phyloP scores from a whole-genome alignment of 164 flowering plant genomes.

The Houttuynia cordata region DNA sequence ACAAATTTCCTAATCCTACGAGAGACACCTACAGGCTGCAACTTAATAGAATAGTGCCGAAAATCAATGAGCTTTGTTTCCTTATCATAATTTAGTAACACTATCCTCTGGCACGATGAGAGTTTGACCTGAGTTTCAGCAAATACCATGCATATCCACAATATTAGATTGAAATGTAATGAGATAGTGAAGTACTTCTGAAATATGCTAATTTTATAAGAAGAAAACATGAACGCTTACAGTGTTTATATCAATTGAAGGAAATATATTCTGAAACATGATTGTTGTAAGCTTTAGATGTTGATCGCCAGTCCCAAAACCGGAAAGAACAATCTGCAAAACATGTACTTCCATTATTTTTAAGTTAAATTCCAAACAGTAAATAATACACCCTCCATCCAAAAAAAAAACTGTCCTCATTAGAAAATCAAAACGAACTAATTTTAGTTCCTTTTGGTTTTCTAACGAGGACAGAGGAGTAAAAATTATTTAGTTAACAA shows the following conservation, averaged over 20 bases:
- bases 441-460: no score
- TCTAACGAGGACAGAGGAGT: no score
- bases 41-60: conserved; percentile 84
- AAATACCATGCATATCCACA: neutral
- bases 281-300: conserved; percentile 76
- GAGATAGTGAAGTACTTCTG: neutral
- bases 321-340: conserved; percentile 89
- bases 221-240: conserved; percentile 45
- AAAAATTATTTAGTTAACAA: no score
- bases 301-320: conserved; percentile 75
- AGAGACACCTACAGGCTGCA: conserved; percentile 90
- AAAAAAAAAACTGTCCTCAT: no score
- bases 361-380: no score
- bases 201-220: neutral
- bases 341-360: neutral
- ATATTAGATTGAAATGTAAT: no score
- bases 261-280: conserved; percentile 92
- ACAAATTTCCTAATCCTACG: conserved; percentile 80
- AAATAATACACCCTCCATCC: no score
- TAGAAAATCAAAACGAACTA: no score
- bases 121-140: conserved; percentile 57
- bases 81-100: conserved; percentile 76
- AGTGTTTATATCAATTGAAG: conserved; percentile 82
- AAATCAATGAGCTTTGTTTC: conserved; percentile 88
- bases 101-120: conserved; percentile 83